Percentiles rank a stretch among this genome's conserved stretches.
phyloP scores from a whole-genome alignment of 148 eudicot species.

The Camellia granthamiana region DNA sequence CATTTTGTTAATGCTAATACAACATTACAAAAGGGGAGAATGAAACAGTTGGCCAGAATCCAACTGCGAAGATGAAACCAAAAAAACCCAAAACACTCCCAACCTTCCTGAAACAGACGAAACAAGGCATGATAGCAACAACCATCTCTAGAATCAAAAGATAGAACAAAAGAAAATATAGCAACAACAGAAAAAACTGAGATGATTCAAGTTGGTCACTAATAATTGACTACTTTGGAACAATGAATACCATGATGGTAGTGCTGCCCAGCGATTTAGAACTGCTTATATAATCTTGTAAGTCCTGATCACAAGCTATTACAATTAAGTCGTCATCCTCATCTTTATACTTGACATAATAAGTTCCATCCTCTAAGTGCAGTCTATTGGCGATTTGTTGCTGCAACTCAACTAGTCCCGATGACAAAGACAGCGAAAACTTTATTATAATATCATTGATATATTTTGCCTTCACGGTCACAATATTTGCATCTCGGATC shows the following conservation, averaged over 20 bases:
- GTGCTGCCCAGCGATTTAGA: not conserved
- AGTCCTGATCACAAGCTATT: not conserved
- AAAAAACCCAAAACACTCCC: too few species aligned
- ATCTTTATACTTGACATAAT: conserved; percentile 1
- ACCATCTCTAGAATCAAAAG: too few species aligned
- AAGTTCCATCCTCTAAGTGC: not conserved
- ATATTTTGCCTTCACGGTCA: conserved; percentile 3
- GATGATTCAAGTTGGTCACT: not conserved
- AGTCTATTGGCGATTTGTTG: conserved; percentile 1
- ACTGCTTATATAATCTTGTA: not conserved
- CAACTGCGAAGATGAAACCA: too few species aligned
- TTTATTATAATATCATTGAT: not conserved
- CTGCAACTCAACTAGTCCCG: not conserved
- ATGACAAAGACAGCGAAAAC: not conserved
- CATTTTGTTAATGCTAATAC: too few species aligned
- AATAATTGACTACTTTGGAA: not conserved
- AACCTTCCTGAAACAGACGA: too few species aligned
- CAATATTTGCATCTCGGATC: not conserved
- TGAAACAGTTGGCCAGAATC: too few species aligned
- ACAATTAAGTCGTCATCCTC: not conserved
- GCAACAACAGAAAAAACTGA: not conserved
- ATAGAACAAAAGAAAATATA: not conserved
- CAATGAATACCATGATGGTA: not conserved
- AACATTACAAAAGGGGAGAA: too few species aligned
- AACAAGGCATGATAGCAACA: too few species aligned